Base-by-base conservation (phyloP, 2,329 filamentous ascomycete genomes). In the Penicillium sp. region DNA sequence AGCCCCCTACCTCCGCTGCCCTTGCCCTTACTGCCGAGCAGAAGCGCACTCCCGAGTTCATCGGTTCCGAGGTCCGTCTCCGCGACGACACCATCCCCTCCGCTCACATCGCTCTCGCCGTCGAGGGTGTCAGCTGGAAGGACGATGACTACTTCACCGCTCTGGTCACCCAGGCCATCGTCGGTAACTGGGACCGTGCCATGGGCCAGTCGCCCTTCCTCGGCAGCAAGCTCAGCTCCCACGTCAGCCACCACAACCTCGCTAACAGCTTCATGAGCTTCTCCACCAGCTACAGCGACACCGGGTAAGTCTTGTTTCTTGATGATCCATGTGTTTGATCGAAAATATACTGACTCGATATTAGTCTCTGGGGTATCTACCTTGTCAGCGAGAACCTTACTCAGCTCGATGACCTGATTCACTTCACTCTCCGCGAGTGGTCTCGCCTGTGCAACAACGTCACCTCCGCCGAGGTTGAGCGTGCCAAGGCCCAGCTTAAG, bases 201-300 rank as follows among this genome's bases (percentile, higher is more conserved):
- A 93, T 97, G 87, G 94, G 95, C 75, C 96, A 94, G 80, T 94
- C 94, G 60, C 89, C 93, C 66, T 94, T 97, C 83, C 89, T 97
- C 75, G 94, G 95, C 72, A 96, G 92, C 90, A 97, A 95, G 86
- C 91, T 99, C 71, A 96, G 91, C 83, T 88, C 89, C 66, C 91
- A 94, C 73, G 89, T 99, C 68, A 90, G 95, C 84, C 88, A 96
- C 81, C 87, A 97, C 81, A 89, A 93, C 78, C 86, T 99, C 62
- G 94, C 94, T 79, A 99, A 96, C 84, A 97, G 93, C 86, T 99
- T 97, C 86, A 99, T 99, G 95, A 96, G 91, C 83, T 99, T 99
- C 83, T 97, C 93, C 67, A 99, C 94, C 68, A 96, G 91, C 84
- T 99, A 99, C 83, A 97, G 93, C 75, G 94, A 99, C 79, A 99